Base-by-base conservation (phyloP, 331 rosid species). In the Quercus phellos region DNA sequence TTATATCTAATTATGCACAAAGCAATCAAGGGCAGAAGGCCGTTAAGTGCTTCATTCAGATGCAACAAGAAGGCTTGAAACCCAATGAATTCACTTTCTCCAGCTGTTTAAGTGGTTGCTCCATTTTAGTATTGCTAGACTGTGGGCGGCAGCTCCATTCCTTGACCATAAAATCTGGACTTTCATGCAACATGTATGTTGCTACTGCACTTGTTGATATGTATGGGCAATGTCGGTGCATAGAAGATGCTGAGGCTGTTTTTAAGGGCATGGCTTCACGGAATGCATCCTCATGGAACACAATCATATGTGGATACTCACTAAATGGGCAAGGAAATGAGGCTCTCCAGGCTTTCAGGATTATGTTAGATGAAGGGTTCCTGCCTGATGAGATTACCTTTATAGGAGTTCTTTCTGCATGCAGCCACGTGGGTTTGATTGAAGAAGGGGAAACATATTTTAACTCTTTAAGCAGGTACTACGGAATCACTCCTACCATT, bases 71-170 rank as follows among this genome's bases (percentile, higher is more conserved):
- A 88, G 90, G 91, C 64, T 55, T 90, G 21, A 88, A 79, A 78
- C 90, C 92, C 27, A 90, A 90, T 55, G 89, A 86, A 68, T 90
- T 84, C 80, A 84, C 90, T 24, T 38, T 90, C 54, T 85, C 90
- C 55, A 77, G 90, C 67, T 86, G 94, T 81, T 86, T 88, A 81
- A 75, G 87, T 84, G 89, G 89, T 79, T 90, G 94, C 80, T 86
- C 94, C 32, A 85, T 26, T 54, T 77, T 88, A 66, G 77, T 90
- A 26, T 76, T 85, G 56, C 70, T 80, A 46, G 89, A 83, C 80
- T 82, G 76, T 81, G 94, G 94, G 71, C 81, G 77, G 77, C 90
- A 80, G 74, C 88, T 90, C 64, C 94, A 90, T 61, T 86, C 92
- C 9, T 71, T 84, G 87, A 91, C 81, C 77, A 60, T 88, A 43